phyloP scores from a whole-genome alignment of 2,329 filamentous ascomycete genomes.

The Didymella glomerata region DNA sequence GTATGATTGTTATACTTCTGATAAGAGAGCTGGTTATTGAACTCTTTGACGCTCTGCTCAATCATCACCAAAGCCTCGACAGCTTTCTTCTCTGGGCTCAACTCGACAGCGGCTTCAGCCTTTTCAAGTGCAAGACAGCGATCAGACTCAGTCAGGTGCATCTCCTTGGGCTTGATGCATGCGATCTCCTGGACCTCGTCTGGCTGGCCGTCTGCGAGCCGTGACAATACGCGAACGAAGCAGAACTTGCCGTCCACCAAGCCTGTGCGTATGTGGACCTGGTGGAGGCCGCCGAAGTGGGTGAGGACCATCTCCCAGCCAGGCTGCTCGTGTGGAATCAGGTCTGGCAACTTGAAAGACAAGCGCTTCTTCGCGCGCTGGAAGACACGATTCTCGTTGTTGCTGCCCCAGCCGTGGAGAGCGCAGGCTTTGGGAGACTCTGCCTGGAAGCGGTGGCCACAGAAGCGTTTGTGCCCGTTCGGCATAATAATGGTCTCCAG shows the following conservation, averaged over 20 bases:
- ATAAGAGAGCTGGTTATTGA: not conserved
- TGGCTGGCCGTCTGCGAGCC: not conserved
- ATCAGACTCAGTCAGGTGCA: slow-evolving; percentile 1
- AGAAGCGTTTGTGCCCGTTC: slow-evolving; percentile 8
- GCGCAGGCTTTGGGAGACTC: slow-evolving; percentile 7
- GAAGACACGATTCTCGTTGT: slow-evolving; percentile 9
- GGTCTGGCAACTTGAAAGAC: slow-evolving; percentile 2
- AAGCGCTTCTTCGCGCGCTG: slow-evolving; percentile 10
- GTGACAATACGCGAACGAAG: slow-evolving; percentile 3
- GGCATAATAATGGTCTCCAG: not conserved
- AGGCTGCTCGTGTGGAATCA: slow-evolving; percentile 7
- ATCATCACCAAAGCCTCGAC: not conserved
- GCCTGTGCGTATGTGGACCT: slow-evolving; percentile 1
- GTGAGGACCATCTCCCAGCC: slow-evolving; percentile 10
- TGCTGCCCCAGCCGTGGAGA: slow-evolving; percentile 3
- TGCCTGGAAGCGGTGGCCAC: slow-evolving; percentile 11
- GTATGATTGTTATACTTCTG: not conserved
- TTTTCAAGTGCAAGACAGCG: not conserved
- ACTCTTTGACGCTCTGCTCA: not conserved
- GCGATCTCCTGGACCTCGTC: slow-evolving; percentile 1
- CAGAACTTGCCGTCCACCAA: not conserved
- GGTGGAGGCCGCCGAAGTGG: not conserved
- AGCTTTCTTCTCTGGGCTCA: not conserved
- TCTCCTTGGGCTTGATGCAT: slow-evolving; percentile 6
- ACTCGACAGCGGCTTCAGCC: not conserved